Percentiles rank a stretch among this genome's conserved stretches.
phyloP scores from a whole-genome alignment of 768 basidiomycete species.

The Hypholoma sublateritium region DNA sequence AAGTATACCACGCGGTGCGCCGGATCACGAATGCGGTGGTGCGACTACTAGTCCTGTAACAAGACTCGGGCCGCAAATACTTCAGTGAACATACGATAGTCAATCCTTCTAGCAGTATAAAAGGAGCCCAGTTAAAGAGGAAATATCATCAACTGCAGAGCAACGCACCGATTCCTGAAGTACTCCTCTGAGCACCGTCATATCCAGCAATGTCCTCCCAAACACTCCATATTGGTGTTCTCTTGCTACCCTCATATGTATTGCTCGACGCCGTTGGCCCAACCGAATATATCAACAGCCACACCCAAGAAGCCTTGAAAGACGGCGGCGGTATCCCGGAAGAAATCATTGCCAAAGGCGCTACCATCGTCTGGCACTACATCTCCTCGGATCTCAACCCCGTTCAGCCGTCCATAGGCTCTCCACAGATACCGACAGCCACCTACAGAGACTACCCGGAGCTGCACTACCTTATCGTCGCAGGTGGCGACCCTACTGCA shows the following conservation, averaged over 20 bases:
- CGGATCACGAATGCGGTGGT: no score
- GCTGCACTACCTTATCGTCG: slow-evolving; percentile 26
- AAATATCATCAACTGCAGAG: no score
- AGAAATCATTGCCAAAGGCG: slow-evolving; percentile 14
- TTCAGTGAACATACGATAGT: no score
- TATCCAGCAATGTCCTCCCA: neutral
- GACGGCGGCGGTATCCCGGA: neutral
- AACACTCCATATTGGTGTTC: slow-evolving; percentile 17
- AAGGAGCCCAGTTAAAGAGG: no score
- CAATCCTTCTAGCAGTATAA: no score
- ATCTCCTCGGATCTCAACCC: slow-evolving; percentile 17
- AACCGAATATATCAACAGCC: slow-evolving; percentile 21
- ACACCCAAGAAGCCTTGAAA: slow-evolving; percentile 9
- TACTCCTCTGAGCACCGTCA: neutral
- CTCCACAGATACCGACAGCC: slow-evolving; percentile 16
- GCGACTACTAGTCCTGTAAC: no score
- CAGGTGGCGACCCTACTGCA: slow-evolving; percentile 18
- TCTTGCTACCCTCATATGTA: slow-evolving; percentile 19
- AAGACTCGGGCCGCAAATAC: no score
- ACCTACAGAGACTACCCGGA: slow-evolving; percentile 21
- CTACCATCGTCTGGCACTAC: slow-evolving; percentile 24
- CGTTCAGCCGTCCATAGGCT: slow-evolving; percentile 18
- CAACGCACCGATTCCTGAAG: no score
- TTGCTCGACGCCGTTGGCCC: slow-evolving; percentile 24
- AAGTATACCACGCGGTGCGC: neutral